phyloP scores from a whole-genome alignment of 106 monocot species.

The Platanthera zijinensis region DNA sequence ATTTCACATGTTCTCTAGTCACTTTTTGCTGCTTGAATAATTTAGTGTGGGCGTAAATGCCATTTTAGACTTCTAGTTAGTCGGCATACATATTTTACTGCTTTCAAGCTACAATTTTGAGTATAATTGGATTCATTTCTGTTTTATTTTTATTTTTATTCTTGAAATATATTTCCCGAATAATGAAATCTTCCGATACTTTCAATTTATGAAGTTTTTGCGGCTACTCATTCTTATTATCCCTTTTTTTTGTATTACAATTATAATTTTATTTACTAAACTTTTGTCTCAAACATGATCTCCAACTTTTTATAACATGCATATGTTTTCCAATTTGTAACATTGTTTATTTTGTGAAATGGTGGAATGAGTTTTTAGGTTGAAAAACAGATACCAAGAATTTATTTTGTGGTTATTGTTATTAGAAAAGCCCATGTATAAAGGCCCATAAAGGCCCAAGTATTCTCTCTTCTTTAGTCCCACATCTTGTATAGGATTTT shows the following conservation, averaged over 20 bases:
- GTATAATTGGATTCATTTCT: not conserved
- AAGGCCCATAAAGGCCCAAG: too few species aligned
- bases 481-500: too few species aligned
- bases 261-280: not conserved
- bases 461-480: too few species aligned
- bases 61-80: not conserved
- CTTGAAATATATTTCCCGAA: not conserved
- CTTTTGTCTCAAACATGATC: not conserved
- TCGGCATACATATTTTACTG: not conserved
- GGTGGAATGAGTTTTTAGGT: not conserved
- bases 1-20: not conserved
- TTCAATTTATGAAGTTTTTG: not conserved
- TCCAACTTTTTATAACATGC: not conserved
- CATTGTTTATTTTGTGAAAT: not conserved
- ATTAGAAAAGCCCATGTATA: too few species aligned
- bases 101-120: not conserved
- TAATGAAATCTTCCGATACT: not conserved
- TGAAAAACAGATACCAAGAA: too few species aligned
- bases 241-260: not conserved
- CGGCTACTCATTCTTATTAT: not conserved
- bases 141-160: not conserved
- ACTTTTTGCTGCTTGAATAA: not conserved
- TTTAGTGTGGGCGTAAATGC: not conserved
- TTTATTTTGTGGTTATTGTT: too few species aligned
- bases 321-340: not conserved